Conservation (phyloP, 306 rosid genomes). For the Cucumis cinereus region DNA sequence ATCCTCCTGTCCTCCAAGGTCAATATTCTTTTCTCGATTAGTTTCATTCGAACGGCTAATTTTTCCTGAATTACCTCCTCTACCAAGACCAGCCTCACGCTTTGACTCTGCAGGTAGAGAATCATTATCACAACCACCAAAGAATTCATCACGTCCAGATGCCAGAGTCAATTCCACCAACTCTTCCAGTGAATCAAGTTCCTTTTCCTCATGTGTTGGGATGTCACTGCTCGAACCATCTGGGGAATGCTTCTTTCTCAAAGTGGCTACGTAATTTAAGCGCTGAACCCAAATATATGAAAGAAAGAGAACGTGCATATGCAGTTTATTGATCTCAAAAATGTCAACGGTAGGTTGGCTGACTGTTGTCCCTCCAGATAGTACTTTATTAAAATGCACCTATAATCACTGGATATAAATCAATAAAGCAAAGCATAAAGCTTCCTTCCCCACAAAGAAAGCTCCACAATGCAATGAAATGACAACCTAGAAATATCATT, state of each 20-base stretch:
- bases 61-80: background rate
- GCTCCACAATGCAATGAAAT: background rate
- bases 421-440: background rate
- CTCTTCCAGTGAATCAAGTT: constrained; percentile 20
- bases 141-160: constrained; percentile 26
- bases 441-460: constrained; percentile 1
- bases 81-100: constrained; percentile 4
- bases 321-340: constrained; percentile 66
- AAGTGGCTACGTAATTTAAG: constrained; percentile 34
- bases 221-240: constrained; percentile 24
- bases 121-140: constrained; percentile 16
- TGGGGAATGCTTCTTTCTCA: constrained; percentile 21
- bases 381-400: constrained; percentile 52
- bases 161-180: constrained; percentile 19
- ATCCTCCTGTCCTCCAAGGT: background rate
- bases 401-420: constrained; percentile 17
- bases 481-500: background rate
- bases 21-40: constrained; percentile 8
- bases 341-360: constrained; percentile 62
- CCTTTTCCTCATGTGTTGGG: constrained; percentile 33
- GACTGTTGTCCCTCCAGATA: constrained; percentile 38
- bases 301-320: constrained; percentile 75
- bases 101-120: constrained; percentile 1
- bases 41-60: constrained; percentile 9
- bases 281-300: constrained; percentile 84